These are phyloP conservation scores for Curvularia spicifera DNA, from an alignment of 2,329 filamentous ascomycete genomes.

Conservation along the genomic window DNA sequence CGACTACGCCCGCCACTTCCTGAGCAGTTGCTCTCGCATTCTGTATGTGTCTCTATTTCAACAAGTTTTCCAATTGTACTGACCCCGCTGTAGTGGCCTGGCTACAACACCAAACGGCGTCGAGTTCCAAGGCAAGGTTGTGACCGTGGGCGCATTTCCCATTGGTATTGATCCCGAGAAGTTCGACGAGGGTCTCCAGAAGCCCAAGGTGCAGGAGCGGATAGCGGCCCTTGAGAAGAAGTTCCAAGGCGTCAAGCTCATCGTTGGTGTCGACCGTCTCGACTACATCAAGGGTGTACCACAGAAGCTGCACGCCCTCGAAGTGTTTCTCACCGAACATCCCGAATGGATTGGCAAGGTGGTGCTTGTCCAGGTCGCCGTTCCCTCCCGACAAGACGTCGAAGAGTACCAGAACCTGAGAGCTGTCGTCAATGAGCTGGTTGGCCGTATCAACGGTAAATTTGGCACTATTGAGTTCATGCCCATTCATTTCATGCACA, in stretches of 20 bases:
- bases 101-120: conserved; percentile 91
- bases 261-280: conserved; percentile 93
- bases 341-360: conserved; percentile 99
- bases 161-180: conserved; percentile 98
- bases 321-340: conserved; percentile 95
- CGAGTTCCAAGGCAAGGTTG: conserved; percentile 84
- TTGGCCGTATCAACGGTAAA: conserved; percentile 94
- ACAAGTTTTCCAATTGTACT: conserved; percentile 8
- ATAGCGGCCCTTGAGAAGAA: conserved; percentile 85
- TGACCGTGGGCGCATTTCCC: conserved; percentile 93
- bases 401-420: conserved; percentile 98
- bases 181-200: conserved; percentile 86
- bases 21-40: conserved; percentile 95
- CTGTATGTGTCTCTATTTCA: conserved; percentile 60
- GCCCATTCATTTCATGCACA: conserved; percentile 98
- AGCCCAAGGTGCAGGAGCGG: conserved; percentile 83
- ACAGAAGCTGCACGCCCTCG: conserved; percentile 94
- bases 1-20: conserved; percentile 96
- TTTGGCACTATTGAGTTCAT: conserved; percentile 98
- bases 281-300: conserved; percentile 99
- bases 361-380: conserved; percentile 92
- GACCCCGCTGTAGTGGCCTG: conserved; percentile 57
- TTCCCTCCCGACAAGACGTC: conserved; percentile 92
- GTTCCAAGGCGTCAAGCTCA: conserved; percentile 94
- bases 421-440: conserved; percentile 93